Base-by-base conservation (phyloP, 768 basidiomycete genomes). In the Psilocybe sp. region DNA sequence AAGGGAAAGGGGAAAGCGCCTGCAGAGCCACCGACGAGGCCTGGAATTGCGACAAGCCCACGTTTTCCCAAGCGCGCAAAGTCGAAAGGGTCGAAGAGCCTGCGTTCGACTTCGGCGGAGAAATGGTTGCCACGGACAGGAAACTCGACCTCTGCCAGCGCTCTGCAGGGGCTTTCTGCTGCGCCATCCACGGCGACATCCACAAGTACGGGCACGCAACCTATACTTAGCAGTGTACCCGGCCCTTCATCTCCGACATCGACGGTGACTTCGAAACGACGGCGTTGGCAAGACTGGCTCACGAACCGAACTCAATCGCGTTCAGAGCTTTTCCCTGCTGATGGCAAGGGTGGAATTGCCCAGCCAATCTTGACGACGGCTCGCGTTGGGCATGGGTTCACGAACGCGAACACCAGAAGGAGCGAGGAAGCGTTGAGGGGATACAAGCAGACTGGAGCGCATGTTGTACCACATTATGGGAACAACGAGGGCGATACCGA, bases 51-150 rank as follows among this genome's bases (percentile, higher is more conserved):
- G 14, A 37, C 47, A 16, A 63, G 28, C 58, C 58, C 34, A 4
- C 23, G 23, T 3, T 28, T 28, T 28, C 52, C 52, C 33, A 52
- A 47, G 37, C 51, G 51, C 10, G 48, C 48, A 10, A 15, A 37
- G 10, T 52, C 53, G 44, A 60, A 63, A 38, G 47, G 42, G 15
- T 46, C 57, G n/a, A 53, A 54, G 44, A 57, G 56, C 40, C 38
- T 57, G 31, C 59, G 67, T 5, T 60, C 68, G 4, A 65, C 63
- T 43, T 70, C 70, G 1, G 67, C 61, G 12, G 69, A 69, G 33
- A 63, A 62, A 9, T 67, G 64, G 63, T 58, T 60, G 18, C 46
- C 28, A 5, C 20, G 28, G 18, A 23, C 46, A 3, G 47, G 52
- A 2, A 51, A 35, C 32, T 46, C 57, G 7, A 51, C 52, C 6